Percentiles rank a stretch among this genome's conserved stretches.
Evolutionary conservation across 2,329 filamentous ascomycete genomes (phyloP).

Genomic region (Beauveria sp.): DNA sequence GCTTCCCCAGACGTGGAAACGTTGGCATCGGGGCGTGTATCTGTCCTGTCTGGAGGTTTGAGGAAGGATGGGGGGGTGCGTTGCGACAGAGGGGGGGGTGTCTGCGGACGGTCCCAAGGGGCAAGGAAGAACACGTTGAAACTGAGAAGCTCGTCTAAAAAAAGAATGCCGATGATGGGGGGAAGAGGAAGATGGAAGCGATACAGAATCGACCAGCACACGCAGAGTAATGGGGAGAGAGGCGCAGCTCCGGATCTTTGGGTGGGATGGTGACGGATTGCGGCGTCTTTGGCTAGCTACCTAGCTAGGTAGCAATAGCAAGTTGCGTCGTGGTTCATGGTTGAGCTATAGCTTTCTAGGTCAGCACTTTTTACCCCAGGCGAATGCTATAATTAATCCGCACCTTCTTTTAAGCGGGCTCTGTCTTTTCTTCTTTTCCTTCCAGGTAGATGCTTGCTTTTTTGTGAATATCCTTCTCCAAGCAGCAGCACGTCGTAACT

Average conservation of each 20-base stretch:
- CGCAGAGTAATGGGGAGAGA: conserved; percentile 13
- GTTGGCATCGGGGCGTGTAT: conserved; percentile 34
- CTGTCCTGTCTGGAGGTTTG: not conserved
- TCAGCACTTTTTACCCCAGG: not conserved
- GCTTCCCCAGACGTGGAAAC: conserved; percentile 48
- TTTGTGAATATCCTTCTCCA: not conserved
- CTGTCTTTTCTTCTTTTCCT: not conserved
- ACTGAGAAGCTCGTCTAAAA: conserved; percentile 8
- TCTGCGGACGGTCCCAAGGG: not conserved
- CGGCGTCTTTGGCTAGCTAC: conserved; percentile 1
- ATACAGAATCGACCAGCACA: conserved; percentile 15
- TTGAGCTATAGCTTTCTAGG: conserved; percentile 2
- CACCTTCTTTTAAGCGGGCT: conserved; percentile 1
- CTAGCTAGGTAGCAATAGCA: not conserved
- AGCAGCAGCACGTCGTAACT: not conserved
- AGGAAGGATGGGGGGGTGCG: not conserved
- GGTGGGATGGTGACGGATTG: conserved; percentile 7
- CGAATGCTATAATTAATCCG: not conserved
- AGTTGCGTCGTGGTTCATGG: not conserved
- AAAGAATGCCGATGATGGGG: conserved; percentile 14
- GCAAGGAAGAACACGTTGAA: not conserved
- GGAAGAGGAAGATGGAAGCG: conserved; percentile 13
- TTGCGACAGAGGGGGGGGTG: not conserved
- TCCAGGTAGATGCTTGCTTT: not conserved
- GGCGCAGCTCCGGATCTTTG: conserved; percentile 7